phyloP scores from a whole-genome alignment of 139 green algal genomes.

The Chlorella sp. region DNA sequence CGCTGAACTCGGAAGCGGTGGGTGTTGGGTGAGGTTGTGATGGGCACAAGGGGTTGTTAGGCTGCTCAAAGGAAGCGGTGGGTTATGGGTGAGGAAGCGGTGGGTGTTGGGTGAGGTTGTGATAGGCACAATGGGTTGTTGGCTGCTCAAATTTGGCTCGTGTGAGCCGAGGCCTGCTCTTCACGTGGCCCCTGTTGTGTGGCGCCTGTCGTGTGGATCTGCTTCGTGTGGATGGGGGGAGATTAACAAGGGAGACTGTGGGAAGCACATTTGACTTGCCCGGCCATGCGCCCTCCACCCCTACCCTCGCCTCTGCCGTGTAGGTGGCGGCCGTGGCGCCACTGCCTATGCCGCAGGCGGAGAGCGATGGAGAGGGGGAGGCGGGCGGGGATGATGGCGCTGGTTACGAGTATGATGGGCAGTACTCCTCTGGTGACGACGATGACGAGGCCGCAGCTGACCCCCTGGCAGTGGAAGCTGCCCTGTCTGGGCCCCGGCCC shows the following conservation, averaged over 20 bases:
- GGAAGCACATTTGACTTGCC: background rate
- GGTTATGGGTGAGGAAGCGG: no score
- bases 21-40: background rate
- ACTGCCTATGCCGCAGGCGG: background rate
- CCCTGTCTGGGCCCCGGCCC: background rate
- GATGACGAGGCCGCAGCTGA: background rate
- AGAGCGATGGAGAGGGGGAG: conserved; percentile 1
- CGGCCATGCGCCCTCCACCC: background rate
- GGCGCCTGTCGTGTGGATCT: no score
- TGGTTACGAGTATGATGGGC: background rate
- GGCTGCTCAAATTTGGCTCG: no score
- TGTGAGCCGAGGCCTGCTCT: no score
- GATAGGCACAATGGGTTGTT: no score
- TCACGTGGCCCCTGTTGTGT: no score
- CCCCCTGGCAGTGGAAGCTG: background rate
- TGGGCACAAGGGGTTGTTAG: no score
- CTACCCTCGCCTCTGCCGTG: background rate
- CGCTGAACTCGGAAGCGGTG: no score
- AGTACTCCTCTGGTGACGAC: background rate
- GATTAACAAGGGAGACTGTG: background rate
- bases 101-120: background rate
- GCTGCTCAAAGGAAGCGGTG: no score
- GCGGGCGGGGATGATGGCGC: background rate
- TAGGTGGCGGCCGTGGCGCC: conserved; percentile 16
- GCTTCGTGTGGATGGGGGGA: background rate